Evolutionary conservation across 352 stramenopile species (phyloP).

Genomic region (Phytophthora chlamydospora): DNA sequence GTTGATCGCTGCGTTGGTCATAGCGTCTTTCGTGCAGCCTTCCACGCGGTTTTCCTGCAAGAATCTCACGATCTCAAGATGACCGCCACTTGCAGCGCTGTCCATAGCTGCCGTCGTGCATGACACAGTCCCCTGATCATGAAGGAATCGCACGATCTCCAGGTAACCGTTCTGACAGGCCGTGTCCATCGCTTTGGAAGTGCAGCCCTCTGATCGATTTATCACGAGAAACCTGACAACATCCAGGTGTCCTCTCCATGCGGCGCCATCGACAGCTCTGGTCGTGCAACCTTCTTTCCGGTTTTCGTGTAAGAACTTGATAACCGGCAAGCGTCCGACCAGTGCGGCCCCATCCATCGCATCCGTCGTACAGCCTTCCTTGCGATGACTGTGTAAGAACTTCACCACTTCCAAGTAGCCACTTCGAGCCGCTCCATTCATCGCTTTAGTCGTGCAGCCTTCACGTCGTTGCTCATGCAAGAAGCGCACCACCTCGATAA

Average conservation of each 20-base stretch:
- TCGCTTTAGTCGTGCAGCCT: slow-evolving; percentile 30
- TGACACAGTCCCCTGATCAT: slow-evolving; percentile 19
- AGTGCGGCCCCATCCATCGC: slow-evolving; percentile 26
- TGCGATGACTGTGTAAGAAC: slow-evolving; percentile 26
- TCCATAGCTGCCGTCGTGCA: slow-evolving; percentile 46
- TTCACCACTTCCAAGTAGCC: slow-evolving; percentile 30
- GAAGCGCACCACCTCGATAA: slow-evolving; percentile 30
- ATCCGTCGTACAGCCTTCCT: slow-evolving; percentile 20
- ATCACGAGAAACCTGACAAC: slow-evolving; percentile 40
- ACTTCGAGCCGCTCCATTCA: slow-evolving; percentile 36
- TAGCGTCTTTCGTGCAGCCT: slow-evolving; percentile 44
- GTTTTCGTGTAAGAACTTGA: slow-evolving; percentile 41
- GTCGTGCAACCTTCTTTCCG: slow-evolving; percentile 41
- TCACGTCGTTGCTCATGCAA: slow-evolving; percentile 32
- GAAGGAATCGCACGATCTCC: slow-evolving; percentile 32
- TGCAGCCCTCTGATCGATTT: slow-evolving; percentile 40
- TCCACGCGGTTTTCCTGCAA: slow-evolving; percentile 41
- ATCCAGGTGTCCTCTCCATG: slow-evolving; percentile 39
- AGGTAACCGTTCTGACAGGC: slow-evolving; percentile 41
- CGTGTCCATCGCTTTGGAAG: slow-evolving; percentile 34
- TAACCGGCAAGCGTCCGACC: slow-evolving; percentile 31
- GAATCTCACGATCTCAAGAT: slow-evolving; percentile 40
- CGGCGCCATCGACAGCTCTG: slow-evolving; percentile 38
- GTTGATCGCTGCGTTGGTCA: slow-evolving; percentile 41
- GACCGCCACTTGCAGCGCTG: slow-evolving; percentile 30